Base-by-base conservation (phyloP, 768 basidiomycete genomes). In the Clathrus columnatus region DNA sequence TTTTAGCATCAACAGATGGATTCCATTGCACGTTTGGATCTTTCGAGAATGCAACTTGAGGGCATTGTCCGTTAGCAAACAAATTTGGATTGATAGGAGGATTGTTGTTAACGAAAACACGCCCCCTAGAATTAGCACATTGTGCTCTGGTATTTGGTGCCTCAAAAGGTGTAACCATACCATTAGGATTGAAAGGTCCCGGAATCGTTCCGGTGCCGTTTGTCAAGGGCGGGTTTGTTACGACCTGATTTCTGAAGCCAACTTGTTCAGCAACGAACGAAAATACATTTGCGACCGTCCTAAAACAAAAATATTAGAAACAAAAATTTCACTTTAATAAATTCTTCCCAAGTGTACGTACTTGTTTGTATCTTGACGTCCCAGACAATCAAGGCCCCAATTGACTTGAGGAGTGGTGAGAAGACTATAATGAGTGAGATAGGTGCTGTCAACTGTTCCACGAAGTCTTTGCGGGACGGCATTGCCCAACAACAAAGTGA, bases 341-440 rank as follows among this genome's bases (percentile, higher is more conserved):
- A 47, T 4, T 4, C n/a, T n/a, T n/a, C 21, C 5, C 7, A 48
- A 8, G 6, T 4, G 18, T 6, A 63, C 50, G 5, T 59, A 75
- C 69, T 72, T 68, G 67, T 81, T 81, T 48, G 75, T 76, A 60
- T 83, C 81, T 36, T 71, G 69, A 36, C 82, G 75, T 18, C 82
- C 83, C 21, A 84, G 78, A 10, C 78, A 79, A 36, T 75, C 75
- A 27, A 85, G 76, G 7, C 68, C 68, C 82, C 83, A 84, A 68
- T 84, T 85, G 29, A 74, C 73, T 67, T 83, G 65, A 24, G 82
- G 72, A 23, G 82, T 79, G 8, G 75, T 73, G 50, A 83, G 69
- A 45, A 67, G 62, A 4, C 80, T 81, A 68, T 82, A 84, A 65
- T 84, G 83, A 1, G 76, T 77, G 66, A 84, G 83, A 68, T 75